Evolutionary conservation across 805 yeast species (phyloP).

Genomic region (Spathaspora hagerdaliae): DNA sequence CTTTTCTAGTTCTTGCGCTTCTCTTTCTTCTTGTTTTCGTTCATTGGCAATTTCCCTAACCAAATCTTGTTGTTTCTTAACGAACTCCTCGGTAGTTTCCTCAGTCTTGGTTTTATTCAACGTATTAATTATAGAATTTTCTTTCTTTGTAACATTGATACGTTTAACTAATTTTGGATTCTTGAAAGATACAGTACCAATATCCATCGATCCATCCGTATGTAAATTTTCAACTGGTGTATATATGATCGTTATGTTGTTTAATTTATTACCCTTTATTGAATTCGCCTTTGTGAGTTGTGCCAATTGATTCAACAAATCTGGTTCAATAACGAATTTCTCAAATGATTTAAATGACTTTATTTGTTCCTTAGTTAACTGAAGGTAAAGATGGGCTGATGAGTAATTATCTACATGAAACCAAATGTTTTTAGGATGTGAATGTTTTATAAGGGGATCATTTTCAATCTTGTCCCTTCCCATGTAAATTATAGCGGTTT

Average conservation of each 20-base stretch:
- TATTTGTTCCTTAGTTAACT: slow-evolving; percentile 43
- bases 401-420: slow-evolving; percentile 76
- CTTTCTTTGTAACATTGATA: slow-evolving; percentile 50
- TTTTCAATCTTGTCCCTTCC: slow-evolving; percentile 75
- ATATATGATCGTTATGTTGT: slow-evolving; percentile 61
- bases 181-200: slow-evolving; percentile 74
- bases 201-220: slow-evolving; percentile 68
- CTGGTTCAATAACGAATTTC: slow-evolving; percentile 32
- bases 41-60: slow-evolving; percentile 30
- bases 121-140: slow-evolving; percentile 57
- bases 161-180: slow-evolving; percentile 52
- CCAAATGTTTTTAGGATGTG: slow-evolving; percentile 68
- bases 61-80: slow-evolving; percentile 24
- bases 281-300: slow-evolving; percentile 78
- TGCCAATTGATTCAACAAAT: slow-evolving; percentile 46
- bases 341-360: slow-evolving; percentile 40
- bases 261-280: slow-evolving; percentile 68
- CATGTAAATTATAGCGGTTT: slow-evolving; percentile 47
- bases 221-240: slow-evolving; percentile 72
- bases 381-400: slow-evolving; percentile 72
- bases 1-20: slow-evolving; percentile 31
- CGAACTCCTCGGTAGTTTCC: slow-evolving; percentile 42
- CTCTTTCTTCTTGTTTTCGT: slow-evolving; percentile 37
- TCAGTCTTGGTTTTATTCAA: slow-evolving; percentile 64
- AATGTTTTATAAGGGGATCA: slow-evolving; percentile 50